Evolutionary conservation across 352 stramenopile species (phyloP).

Genomic region (Pythium dissimile): DNA sequence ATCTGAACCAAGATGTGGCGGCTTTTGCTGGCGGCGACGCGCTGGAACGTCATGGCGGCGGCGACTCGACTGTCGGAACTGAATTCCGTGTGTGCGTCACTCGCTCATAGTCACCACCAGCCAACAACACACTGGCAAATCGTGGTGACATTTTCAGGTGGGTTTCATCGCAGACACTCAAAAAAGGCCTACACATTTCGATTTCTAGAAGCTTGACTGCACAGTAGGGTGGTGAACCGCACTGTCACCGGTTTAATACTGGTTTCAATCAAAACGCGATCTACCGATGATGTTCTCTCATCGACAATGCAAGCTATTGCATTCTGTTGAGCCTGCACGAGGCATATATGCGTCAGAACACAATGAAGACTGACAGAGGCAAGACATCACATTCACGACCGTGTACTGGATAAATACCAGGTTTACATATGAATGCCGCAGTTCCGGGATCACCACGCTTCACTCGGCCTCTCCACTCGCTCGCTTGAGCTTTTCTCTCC

Average conservation of each 20-base stretch:
- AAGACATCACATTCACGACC: too few species aligned
- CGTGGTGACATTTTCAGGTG: constrained; percentile 5
- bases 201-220: constrained; percentile 27
- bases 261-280: not conserved
- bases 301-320: too few species aligned
- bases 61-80: constrained; percentile 1
- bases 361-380: too few species aligned
- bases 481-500: too few species aligned
- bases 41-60: constrained; percentile 11
- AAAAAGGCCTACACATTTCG: constrained; percentile 9
- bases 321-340: too few species aligned
- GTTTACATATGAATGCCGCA: too few species aligned
- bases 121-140: constrained; percentile 8
- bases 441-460: too few species aligned
- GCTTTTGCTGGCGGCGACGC: constrained; percentile 6
- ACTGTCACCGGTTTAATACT: not conserved
- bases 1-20: constrained; percentile 19
- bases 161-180: not conserved
- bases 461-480: not conserved
- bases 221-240: not conserved
- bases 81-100: constrained; percentile 28
- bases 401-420: too few species aligned
- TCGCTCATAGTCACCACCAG: constrained; percentile 18
- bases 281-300: too few species aligned
- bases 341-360: not conserved